Conservation (phyloP, 2,329 filamentous ascomycete genomes). For the Trichoderma endophyticum region DNA sequence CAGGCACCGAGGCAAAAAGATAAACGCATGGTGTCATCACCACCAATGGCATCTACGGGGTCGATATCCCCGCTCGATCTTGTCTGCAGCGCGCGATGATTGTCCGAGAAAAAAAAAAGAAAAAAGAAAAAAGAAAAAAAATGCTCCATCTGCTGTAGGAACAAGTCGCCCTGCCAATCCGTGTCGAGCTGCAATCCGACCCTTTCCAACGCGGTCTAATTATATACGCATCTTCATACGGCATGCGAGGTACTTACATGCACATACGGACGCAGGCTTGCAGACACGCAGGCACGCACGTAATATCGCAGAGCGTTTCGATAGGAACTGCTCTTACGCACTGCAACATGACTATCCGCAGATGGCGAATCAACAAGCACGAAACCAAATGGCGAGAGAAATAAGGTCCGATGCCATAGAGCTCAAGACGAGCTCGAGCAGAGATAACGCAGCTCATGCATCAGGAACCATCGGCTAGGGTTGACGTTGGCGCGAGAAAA, state of each 20-base stretch:
- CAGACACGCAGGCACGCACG: conserved; percentile 7
- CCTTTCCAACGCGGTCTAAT: neutral
- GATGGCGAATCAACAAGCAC: neutral
- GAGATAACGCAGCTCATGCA: neutral
- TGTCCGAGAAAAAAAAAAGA: neutral
- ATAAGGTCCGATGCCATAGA: neutral
- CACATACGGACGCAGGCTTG: conserved; percentile 10
- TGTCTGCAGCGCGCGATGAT: neutral
- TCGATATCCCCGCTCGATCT: neutral
- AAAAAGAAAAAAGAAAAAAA: neutral
- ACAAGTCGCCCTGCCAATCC: neutral
- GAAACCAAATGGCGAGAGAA: neutral
- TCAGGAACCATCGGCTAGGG: conserved; percentile 8
- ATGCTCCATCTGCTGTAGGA: neutral
- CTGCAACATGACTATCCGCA: neutral
- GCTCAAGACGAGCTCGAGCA: neutral
- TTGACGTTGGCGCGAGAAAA: neutral
- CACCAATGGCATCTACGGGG: neutral
- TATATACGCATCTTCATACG: neutral
- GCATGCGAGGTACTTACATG: neutral
- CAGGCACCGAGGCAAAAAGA: neutral
- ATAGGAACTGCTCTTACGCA: neutral
- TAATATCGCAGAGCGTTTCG: neutral
- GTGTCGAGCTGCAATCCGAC: neutral
- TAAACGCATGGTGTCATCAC: neutral